phyloP scores from a whole-genome alignment of 345 rosid genomes.

The Populus tremula region DNA sequence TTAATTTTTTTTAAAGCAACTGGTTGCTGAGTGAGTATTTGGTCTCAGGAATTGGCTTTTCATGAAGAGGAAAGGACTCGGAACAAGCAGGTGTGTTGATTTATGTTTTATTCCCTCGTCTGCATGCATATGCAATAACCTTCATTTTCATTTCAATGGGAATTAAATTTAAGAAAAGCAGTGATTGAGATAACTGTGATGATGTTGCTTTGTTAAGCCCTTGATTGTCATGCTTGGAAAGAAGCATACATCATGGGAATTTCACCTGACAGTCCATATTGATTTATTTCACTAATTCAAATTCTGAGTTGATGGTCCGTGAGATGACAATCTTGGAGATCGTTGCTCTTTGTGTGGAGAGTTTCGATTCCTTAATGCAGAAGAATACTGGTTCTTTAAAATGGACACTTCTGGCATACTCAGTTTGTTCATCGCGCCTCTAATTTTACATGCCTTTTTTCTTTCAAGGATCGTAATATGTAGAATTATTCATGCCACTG shows the following conservation, averaged over 20 bases:
- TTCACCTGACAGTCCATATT: constrained; percentile 2
- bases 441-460: background rate
- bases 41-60: constrained; percentile 71
- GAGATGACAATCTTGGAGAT: background rate
- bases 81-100: constrained; percentile 66
- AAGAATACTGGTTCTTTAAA: background rate
- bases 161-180: constrained; percentile 6
- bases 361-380: background rate
- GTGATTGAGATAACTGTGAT: constrained; percentile 5
- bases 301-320: constrained; percentile 5
- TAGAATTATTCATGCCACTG: background rate
- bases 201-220: background rate
- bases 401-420: background rate
- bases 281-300: background rate
- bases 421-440: background rate
- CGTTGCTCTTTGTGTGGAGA: background rate
- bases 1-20: background rate
- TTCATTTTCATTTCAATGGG: background rate
- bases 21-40: constrained; percentile 11
- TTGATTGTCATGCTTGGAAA: background rate
- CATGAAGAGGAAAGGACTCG: constrained; percentile 81
- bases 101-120: constrained; percentile 12
- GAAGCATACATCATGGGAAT: background rate
- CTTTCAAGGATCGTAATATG: background rate
- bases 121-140: background rate